Percentiles rank a stretch among this genome's conserved stretches.
These are phyloP conservation scores for Lupinus albus DNA, from an alignment of 306 rosid species.

Conservation along the genomic window DNA sequence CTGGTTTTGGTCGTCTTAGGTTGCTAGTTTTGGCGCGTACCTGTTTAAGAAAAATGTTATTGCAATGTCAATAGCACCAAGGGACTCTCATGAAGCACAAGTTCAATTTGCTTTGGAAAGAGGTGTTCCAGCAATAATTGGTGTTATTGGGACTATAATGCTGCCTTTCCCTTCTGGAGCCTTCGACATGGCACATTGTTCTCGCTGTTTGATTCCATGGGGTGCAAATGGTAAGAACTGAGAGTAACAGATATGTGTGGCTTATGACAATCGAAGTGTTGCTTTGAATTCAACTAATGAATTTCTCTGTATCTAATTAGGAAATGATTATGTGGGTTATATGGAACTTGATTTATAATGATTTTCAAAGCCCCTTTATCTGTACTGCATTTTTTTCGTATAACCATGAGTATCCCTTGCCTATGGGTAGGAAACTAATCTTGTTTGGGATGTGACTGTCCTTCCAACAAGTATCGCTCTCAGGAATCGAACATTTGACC, in stretches of 20 bases:
- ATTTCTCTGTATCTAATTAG: constrained; percentile 6
- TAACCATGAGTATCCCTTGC: too few species aligned
- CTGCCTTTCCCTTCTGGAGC: constrained; percentile 77
- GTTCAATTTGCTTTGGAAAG: constrained; percentile 92
- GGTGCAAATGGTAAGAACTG: constrained; percentile 70
- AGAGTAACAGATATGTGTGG: constrained; percentile 35
- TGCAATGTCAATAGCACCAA: constrained; percentile 79
- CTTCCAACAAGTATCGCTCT: too few species aligned
- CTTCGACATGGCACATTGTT: constrained; percentile 92
- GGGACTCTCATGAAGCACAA: constrained; percentile 91
- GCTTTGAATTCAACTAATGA: constrained; percentile 15
- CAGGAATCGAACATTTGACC: too few species aligned
- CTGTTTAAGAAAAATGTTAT: constrained; percentile 68
- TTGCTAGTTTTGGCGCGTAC: constrained; percentile 89
- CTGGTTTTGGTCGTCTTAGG: constrained; percentile 52
- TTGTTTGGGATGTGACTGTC: too few species aligned
- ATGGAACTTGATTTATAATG: too few species aligned
- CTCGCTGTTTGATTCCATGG: constrained; percentile 87
- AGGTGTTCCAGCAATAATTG: constrained; percentile 86
- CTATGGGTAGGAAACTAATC: too few species aligned
- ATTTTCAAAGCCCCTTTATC: too few species aligned
- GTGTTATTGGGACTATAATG: constrained; percentile 83
- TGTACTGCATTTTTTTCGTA: too few species aligned
- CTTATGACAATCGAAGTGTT: constrained; percentile 17
- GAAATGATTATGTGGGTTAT: constrained; percentile 11